phyloP scores from a whole-genome alignment of 1,284 basidiomycete genomes.

The Paramarasmius palmivorus region DNA sequence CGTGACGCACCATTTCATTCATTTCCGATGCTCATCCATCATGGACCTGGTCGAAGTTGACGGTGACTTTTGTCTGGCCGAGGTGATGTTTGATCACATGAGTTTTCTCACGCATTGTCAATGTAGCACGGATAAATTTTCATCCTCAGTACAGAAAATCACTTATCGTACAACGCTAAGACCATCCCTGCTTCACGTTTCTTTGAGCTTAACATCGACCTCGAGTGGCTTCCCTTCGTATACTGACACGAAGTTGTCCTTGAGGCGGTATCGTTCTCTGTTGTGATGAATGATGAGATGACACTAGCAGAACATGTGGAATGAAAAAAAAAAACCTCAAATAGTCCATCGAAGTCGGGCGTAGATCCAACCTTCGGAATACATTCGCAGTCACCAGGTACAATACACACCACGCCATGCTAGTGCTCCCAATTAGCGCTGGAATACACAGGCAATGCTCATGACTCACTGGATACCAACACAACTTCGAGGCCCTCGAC shows the following conservation, averaged over 20 bases:
- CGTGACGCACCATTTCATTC: too few relatives aligned
- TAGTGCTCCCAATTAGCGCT: neutral
- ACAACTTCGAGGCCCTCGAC: conserved; percentile 24
- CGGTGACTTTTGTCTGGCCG: too few relatives aligned
- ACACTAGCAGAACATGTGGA: neutral
- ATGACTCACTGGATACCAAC: conserved; percentile 23
- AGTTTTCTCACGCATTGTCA: too few relatives aligned
- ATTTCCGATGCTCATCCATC: too few relatives aligned
- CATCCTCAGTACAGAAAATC: neutral
- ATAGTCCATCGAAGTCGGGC: neutral
- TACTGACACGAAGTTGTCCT: conserved; percentile 1
- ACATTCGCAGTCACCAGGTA: neutral
- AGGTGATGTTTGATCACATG: too few relatives aligned
- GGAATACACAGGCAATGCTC: too few relatives aligned
- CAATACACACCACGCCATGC: neutral
- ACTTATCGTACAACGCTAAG: neutral
- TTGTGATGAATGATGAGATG: neutral
- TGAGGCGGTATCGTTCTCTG: neutral
- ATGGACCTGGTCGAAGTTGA: too few relatives aligned
- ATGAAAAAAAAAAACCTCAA: neutral
- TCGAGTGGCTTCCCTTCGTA: neutral
- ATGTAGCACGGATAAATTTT: too few relatives aligned
- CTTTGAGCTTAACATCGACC: neutral
- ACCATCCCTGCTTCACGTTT: neutral
- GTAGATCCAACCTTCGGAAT: neutral